A percentile compares a stretch with the other conserved stretches of the same genome.
phyloP scores from a whole-genome alignment of 108 stramenopile species.

The Nitzschia sp. region DNA sequence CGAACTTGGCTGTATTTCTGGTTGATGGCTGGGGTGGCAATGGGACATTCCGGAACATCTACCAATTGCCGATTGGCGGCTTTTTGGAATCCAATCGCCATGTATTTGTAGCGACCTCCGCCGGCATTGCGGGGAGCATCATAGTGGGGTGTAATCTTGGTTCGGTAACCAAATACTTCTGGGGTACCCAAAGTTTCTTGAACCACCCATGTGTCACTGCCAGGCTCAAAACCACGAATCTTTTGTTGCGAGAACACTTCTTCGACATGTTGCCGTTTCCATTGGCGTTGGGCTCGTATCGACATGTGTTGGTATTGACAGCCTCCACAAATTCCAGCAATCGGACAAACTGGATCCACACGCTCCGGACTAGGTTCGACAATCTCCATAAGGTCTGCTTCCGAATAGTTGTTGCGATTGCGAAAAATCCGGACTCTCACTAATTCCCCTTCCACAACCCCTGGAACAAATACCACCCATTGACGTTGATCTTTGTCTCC shows the following conservation, averaged over 20 bases:
- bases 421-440: conserved; percentile 78
- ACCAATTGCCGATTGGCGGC: conserved; percentile 68
- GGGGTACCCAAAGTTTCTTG: conserved; percentile 79
- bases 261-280: conserved; percentile 89
- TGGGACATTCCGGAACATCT: conserved; percentile 89
- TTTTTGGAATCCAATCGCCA: conserved; percentile 81
- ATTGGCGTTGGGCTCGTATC: conserved; percentile 79
- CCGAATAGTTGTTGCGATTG: conserved; percentile 80
- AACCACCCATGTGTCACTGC: conserved; percentile 26
- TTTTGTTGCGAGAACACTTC: conserved; percentile 56
- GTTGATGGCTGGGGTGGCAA: conserved; percentile 92
- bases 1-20: conserved; percentile 55
- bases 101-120: conserved; percentile 21
- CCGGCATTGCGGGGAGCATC: conserved; percentile 64
- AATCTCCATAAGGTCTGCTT: conserved; percentile 88
- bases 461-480: conserved; percentile 92
- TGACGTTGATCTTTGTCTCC: conserved; percentile 1
- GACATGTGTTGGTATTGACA: conserved; percentile 97
- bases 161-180: conserved; percentile 87
- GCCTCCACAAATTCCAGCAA: conserved; percentile 88
- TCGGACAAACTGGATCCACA: conserved; percentile 76
- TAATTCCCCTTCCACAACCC: conserved; percentile 88
- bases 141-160: conserved; percentile 96
- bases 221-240: conserved; percentile 28
- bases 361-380: conserved; percentile 75